These are phyloP conservation scores for Arachnopeziza araneosa DNA, from an alignment of 2,329 filamentous ascomycete genomes.

Conservation along the genomic window DNA sequence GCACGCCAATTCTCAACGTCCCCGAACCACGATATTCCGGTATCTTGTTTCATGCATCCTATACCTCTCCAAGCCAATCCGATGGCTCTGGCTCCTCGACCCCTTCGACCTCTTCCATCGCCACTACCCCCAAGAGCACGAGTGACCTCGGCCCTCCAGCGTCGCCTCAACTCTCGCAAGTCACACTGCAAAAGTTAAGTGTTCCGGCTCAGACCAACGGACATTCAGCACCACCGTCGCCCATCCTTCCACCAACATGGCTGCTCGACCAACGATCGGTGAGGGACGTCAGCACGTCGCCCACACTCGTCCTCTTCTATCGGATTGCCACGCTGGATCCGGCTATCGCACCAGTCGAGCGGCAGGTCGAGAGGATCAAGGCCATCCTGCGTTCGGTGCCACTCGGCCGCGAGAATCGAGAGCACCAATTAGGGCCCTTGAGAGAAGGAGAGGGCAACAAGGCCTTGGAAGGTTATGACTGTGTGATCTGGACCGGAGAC, in stretches of 20 bases:
- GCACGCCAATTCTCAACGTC: constrained; percentile 7
- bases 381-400: constrained; percentile 14
- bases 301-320: constrained; percentile 19
- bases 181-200: neutral
- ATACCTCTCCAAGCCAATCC: neutral
- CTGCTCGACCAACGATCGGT: constrained; percentile 12
- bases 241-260: constrained; percentile 8
- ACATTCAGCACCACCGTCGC: neutral
- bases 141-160: neutral
- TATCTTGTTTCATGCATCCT: constrained; percentile 22
- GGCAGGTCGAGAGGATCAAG: constrained; percentile 11
- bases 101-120: neutral
- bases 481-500: constrained; percentile 23
- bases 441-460: constrained; percentile 16
- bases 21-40: constrained; percentile 12
- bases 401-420: constrained; percentile 15
- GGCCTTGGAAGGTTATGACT: constrained; percentile 21
- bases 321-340: constrained; percentile 15
- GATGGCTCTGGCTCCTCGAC: neutral
- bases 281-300: constrained; percentile 16
- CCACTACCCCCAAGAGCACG: neutral
- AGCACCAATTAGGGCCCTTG: constrained; percentile 7
- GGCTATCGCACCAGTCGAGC: neutral
- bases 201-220: neutral
- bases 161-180: neutral